These are phyloP conservation scores for Linderina pennispora DNA, from an alignment of 192 early-diverging fungal species.

Conservation along the genomic window DNA sequence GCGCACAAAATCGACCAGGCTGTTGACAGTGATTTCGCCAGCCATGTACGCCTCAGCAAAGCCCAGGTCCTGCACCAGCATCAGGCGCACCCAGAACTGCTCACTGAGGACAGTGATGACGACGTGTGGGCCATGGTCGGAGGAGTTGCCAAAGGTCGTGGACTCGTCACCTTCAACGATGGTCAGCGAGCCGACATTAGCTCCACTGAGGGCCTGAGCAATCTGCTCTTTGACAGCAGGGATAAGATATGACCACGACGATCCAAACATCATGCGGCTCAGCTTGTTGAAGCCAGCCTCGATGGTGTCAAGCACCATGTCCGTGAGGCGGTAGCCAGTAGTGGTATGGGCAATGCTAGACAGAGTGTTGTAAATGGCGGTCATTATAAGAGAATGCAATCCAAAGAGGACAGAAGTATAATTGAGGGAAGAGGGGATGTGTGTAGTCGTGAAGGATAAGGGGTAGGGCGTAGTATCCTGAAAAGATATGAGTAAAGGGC, in stretches of 20 bases:
- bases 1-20: slow-evolving; percentile 53
- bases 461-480: neutral
- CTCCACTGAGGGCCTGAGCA: slow-evolving; percentile 21
- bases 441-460: neutral
- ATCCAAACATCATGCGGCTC: slow-evolving; percentile 3
- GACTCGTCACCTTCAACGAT: slow-evolving; percentile 25
- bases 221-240: slow-evolving; percentile 19
- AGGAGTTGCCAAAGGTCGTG: slow-evolving; percentile 41
- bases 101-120: slow-evolving; percentile 49
- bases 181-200: slow-evolving; percentile 33
- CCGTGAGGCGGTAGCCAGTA: slow-evolving; percentile 6
- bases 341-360: neutral
- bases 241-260: slow-evolving; percentile 10
- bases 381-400: no score
- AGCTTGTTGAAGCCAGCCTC: slow-evolving; percentile 10
- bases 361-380: neutral
- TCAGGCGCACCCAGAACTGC: slow-evolving; percentile 59
- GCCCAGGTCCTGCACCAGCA: slow-evolving; percentile 47
- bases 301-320: slow-evolving; percentile 9
- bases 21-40: slow-evolving; percentile 52
- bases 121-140: slow-evolving; percentile 22
- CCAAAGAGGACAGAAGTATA: no score
- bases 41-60: slow-evolving; percentile 71
- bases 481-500: neutral
- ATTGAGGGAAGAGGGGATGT: neutral